These are phyloP conservation scores for Parascedosporium putredinis DNA, from an alignment of 2,329 filamentous ascomycete genomes.

Conservation along the genomic window DNA sequence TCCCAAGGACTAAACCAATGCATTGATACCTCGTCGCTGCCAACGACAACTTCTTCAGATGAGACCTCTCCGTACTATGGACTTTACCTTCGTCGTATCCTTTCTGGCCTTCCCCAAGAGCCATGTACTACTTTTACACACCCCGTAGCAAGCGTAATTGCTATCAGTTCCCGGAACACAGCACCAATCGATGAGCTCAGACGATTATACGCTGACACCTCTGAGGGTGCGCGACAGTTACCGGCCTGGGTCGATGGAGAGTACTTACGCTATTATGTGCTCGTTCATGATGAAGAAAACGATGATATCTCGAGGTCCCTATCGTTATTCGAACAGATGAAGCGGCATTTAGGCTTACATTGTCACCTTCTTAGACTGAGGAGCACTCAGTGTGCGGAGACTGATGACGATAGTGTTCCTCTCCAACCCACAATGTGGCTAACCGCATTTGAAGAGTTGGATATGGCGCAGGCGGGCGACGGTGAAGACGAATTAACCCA, in stretches of 20 bases:
- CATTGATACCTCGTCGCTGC: constrained; percentile 27
- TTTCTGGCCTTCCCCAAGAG: constrained; percentile 68
- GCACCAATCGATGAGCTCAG: constrained; percentile 80
- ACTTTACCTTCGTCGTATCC: constrained; percentile 69
- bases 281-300: constrained; percentile 91
- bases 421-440: constrained; percentile 82
- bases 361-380: constrained; percentile 84
- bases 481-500: constrained; percentile 57
- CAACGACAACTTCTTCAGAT: constrained; percentile 34
- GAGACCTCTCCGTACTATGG: constrained; percentile 70
- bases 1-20: constrained; percentile 30
- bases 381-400: constrained; percentile 74
- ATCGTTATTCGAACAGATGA: constrained; percentile 94
- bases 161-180: constrained; percentile 80
- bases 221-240: constrained; percentile 59
- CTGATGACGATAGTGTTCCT: constrained; percentile 81
- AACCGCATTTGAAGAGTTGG: constrained; percentile 74
- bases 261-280: constrained; percentile 88
- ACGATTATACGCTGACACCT: constrained; percentile 76
- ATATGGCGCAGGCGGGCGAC: constrained; percentile 59
- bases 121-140: constrained; percentile 91
- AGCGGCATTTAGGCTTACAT: constrained; percentile 91
- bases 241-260: constrained; percentile 85
- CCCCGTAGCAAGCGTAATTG: constrained; percentile 87
- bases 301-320: constrained; percentile 89